Evolutionary conservation across 1,284 basidiomycete species (phyloP).

Genomic region (Golubevia sp.): DNA sequence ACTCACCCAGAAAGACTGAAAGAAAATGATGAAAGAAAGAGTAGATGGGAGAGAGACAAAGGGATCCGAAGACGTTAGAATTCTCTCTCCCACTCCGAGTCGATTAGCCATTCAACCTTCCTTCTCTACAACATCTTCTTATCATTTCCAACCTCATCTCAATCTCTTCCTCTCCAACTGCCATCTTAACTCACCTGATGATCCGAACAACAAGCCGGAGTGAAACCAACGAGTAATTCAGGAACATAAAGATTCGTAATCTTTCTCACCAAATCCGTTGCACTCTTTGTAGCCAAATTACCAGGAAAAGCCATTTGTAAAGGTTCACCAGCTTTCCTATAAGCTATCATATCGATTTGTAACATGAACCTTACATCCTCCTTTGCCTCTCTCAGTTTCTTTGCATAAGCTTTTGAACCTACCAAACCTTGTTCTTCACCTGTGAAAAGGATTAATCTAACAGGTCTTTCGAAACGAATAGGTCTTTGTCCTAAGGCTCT

Average conservation of each 20-base stretch:
- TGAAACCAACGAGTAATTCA: slow-evolving; percentile 29
- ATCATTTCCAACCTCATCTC: too few relatives aligned
- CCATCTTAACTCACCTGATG: slow-evolving; percentile 16
- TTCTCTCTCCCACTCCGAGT: too few relatives aligned
- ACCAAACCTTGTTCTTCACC: slow-evolving; percentile 38
- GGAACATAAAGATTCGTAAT: slow-evolving; percentile 33
- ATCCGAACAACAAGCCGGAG: slow-evolving; percentile 36
- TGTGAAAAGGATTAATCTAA: slow-evolving; percentile 34
- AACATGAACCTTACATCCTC: slow-evolving; percentile 6
- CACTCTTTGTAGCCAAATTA: slow-evolving; percentile 21
- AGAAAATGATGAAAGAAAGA: too few relatives aligned
- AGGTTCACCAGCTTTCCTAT: slow-evolving; percentile 21
- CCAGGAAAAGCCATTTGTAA: slow-evolving; percentile 38
- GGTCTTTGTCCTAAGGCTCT: slow-evolving; percentile 16
- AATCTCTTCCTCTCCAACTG: too few relatives aligned
- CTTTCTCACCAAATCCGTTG: slow-evolving; percentile 17
- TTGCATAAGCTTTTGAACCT: slow-evolving; percentile 26
- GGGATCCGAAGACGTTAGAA: too few relatives aligned
- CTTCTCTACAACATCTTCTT: too few relatives aligned
- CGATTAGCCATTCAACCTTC: too few relatives aligned
- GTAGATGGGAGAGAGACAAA: too few relatives aligned
- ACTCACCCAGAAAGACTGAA: slow-evolving; percentile 23
- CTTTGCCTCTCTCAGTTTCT: slow-evolving; percentile 1
- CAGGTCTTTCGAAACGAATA: slow-evolving; percentile 8
- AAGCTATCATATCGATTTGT: slow-evolving; percentile 42